These are phyloP conservation scores for Annulohypoxylon bovei DNA, from an alignment of 495 filamentous ascomycete genomes.

Conservation along the genomic window DNA sequence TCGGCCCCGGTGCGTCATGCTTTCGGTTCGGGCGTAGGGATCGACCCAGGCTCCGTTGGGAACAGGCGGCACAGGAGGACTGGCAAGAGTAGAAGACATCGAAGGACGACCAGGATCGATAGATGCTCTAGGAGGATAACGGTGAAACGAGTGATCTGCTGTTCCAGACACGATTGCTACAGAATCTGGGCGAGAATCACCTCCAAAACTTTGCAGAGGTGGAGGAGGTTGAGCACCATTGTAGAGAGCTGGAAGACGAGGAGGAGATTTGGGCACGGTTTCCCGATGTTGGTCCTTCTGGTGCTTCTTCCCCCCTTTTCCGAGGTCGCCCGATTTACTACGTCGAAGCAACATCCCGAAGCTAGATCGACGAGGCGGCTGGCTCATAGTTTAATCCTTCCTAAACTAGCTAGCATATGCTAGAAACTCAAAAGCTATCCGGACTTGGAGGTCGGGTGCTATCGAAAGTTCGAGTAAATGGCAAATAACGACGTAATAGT, in stretches of 20 bases:
- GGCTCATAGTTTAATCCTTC: constrained; percentile 53
- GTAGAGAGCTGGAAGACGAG: constrained; percentile 81
- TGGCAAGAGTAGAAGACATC: constrained; percentile 54
- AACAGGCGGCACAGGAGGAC: constrained; percentile 59
- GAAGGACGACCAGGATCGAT: constrained; percentile 54
- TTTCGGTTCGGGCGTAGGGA: constrained; percentile 84
- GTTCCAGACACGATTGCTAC: constrained; percentile 69
- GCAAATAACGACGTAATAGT: constrained; percentile 18
- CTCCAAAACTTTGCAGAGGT: constrained; percentile 76
- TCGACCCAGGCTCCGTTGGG: constrained; percentile 69
- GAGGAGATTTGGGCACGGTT: constrained; percentile 74
- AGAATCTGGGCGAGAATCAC: constrained; percentile 73
- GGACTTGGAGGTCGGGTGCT: constrained; percentile 6
- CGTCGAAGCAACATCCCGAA: constrained; percentile 78
- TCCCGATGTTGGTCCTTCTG: constrained; percentile 71
- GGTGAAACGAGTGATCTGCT: constrained; percentile 52
- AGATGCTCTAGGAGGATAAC: constrained; percentile 42
- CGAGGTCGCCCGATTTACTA: constrained; percentile 80
- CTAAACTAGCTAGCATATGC: constrained; percentile 13
- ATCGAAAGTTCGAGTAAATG: constrained; percentile 13
- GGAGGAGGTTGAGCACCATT: constrained; percentile 66
- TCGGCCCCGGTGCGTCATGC: constrained; percentile 96
- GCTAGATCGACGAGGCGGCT: constrained; percentile 61
- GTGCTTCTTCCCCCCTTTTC: constrained; percentile 71
- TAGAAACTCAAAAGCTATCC: constrained; percentile 37